Conservation (phyloP, 768 basidiomycete species). For the Pulveroboletus sp. region DNA sequence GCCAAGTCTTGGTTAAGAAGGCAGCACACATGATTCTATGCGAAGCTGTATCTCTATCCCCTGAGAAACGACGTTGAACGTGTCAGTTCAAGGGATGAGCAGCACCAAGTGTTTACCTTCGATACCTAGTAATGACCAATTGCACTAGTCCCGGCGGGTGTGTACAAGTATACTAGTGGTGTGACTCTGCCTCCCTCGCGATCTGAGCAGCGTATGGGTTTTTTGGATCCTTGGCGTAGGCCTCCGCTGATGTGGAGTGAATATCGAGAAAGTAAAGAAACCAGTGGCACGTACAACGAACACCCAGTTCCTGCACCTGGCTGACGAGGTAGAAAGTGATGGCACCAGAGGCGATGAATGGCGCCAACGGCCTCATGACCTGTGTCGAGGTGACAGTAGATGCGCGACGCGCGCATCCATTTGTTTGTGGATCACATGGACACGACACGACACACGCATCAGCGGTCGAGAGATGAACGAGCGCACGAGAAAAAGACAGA, state of each 20-base stretch:
- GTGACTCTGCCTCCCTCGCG: slow-evolving; percentile 55
- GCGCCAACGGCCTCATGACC: slow-evolving; percentile 74
- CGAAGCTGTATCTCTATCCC: slow-evolving; percentile 13
- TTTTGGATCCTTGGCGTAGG: slow-evolving; percentile 69
- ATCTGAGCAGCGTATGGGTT: slow-evolving; percentile 81
- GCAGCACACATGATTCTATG: slow-evolving; percentile 13
- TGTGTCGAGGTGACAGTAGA: slow-evolving; percentile 23
- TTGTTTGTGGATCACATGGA: background rate
- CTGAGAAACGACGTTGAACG: background rate
- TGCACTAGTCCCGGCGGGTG: background rate
- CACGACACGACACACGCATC: background rate
- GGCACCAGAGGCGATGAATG: slow-evolving; percentile 64
- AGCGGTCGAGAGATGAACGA: background rate
- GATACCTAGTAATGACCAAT: background rate
- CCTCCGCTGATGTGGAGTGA: slow-evolving; percentile 43
- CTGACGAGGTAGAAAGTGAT: slow-evolving; percentile 65
- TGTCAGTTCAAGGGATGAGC: background rate
- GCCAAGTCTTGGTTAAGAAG: slow-evolving; percentile 4
- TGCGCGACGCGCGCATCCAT: background rate
- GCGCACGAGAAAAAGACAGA: background rate
- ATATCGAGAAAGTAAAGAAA: background rate
- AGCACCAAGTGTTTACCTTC: slow-evolving; percentile 1
- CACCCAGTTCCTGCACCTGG: slow-evolving; percentile 61
- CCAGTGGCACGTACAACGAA: slow-evolving; percentile 56
- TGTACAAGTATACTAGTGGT: slow-evolving; percentile 27